A percentile compares a stretch with the other conserved stretches of the same genome.
phyloP scores from a whole-genome alignment of 2,329 filamentous ascomycete species.

The Ophiostoma ips region DNA sequence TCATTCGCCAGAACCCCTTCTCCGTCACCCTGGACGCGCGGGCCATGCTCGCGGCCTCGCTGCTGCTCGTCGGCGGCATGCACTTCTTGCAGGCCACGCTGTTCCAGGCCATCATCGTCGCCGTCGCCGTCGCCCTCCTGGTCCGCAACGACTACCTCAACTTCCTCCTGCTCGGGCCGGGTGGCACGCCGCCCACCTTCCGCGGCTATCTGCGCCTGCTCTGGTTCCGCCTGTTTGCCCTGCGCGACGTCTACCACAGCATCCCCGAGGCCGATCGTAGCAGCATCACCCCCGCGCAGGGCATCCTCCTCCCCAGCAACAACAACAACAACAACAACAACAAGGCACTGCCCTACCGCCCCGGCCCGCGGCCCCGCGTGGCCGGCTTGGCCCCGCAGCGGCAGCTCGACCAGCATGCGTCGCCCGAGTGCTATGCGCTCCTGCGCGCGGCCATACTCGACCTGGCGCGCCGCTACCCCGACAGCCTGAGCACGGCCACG shows the following conservation, averaged over 20 bases:
- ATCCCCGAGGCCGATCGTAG: conserved; percentile 40
- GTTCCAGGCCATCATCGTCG: conserved; percentile 34
- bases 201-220: conserved; percentile 62
- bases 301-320: no score
- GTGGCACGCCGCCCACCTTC: conserved; percentile 64
- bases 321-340: no score
- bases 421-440: conserved; percentile 35
- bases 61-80: conserved; percentile 36
- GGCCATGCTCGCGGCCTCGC: conserved; percentile 30
- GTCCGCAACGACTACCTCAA: conserved; percentile 60
- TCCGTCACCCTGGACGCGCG: conserved; percentile 38
- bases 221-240: conserved; percentile 56
- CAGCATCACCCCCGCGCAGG: conserved; percentile 36
- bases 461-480: conserved; percentile 29
- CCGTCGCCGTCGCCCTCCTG: conserved; percentile 34
- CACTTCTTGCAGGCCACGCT: conserved; percentile 35
- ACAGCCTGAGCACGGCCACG: conserved; percentile 44
- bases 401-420: conserved; percentile 55
- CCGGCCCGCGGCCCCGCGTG: conserved; percentile 50
- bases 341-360: conserved; percentile 42
- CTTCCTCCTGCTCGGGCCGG: conserved; percentile 65
- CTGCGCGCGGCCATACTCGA: conserved; percentile 39
- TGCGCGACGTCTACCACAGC: conserved; percentile 51
- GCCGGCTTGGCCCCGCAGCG: conserved; percentile 70
- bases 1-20: conserved; percentile 35